Base-by-base conservation (phyloP, 208 protist genomes). In the Trypanosoma rangeli region DNA sequence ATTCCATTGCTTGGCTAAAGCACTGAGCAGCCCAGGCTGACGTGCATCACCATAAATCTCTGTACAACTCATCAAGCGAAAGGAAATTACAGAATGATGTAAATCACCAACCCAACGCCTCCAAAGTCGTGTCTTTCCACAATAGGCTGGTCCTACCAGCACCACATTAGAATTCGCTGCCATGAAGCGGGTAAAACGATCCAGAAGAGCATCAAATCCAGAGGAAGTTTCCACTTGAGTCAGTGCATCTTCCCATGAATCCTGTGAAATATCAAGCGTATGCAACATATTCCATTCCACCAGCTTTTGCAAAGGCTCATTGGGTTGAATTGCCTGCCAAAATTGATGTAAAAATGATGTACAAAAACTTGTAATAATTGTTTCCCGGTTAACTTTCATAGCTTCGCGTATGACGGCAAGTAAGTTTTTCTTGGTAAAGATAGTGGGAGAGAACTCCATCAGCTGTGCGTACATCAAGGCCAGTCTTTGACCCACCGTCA, bases 111-210 rank as follows among this genome's bases (percentile, higher is more conserved):
- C 71, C 82, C 80, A 92, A 33, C 64, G 59, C 58, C 77, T 76
- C 87, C 87, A 93, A 66, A 96, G 39, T 62, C 64, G 79, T 42
- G 83, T 82, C 60, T 91, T 94, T 18, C 87, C 87, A 26, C 84
- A 83, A 61, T 92, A 96, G 29, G 50, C 69, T 26, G 87, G 79
- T 16, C 90, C 90, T 20, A 88, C 49, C 39, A 96, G 60, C 26
- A 91, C 73, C 1, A 89, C 81, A 54, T 83, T 82, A 44, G 60
- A 63, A 61, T 84, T 84, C 54, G 73, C 67, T 50, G 54, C 55
- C 65, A 94, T 93, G 74, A 85, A 56, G 3, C 64, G 33, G 22
- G 78, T 70, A 68, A 93, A 92, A 20, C 80, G 78, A n/a, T 67
- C 54, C 42, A 80, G 44, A 13, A 71, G 18, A 52, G 63, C 68